Percentiles rank a stretch among this genome's conserved stretches.
Evolutionary conservation across 2,329 filamentous ascomycete genomes (phyloP).

Genomic region (Ophidiomyces ophidiicola): DNA sequence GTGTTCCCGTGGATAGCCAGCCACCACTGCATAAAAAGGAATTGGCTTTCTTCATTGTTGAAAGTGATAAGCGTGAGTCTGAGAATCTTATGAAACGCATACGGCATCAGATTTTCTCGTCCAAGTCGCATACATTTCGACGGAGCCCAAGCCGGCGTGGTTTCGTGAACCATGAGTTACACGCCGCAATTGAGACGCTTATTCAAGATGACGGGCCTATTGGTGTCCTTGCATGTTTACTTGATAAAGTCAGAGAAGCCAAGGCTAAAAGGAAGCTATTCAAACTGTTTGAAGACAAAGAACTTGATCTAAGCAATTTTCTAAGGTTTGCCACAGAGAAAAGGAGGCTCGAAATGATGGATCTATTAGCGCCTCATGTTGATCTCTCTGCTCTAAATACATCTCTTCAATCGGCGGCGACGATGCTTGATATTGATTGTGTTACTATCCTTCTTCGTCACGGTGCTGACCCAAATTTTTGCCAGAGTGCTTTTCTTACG

Average conservation of each 20-base stretch:
- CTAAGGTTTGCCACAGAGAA: conserved; percentile 13
- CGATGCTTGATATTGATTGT: conserved; percentile 13
- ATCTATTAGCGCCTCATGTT: conserved; percentile 13
- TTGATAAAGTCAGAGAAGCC: conserved; percentile 13
- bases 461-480: conserved; percentile 15
- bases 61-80: conserved; percentile 12
- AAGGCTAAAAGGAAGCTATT: conserved; percentile 13
- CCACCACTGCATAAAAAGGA: conserved; percentile 7
- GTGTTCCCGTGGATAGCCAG: conserved; percentile 10
- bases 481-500: conserved; percentile 12
- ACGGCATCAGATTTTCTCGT: conserved; percentile 15
- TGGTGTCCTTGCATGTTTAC: conserved; percentile 15
- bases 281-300: conserved; percentile 6
- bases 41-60: conserved; percentile 8
- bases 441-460: conserved; percentile 13
- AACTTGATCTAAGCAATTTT: conserved; percentile 10
- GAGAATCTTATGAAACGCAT: conserved; percentile 14
- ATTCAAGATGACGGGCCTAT: conserved; percentile 12
- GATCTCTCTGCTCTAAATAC: conserved; percentile 11
- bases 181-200: conserved; percentile 15
- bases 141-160: conserved; percentile 15
- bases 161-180: conserved; percentile 15
- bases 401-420: conserved; percentile 9
- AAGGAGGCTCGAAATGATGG: conserved; percentile 11
- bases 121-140: conserved; percentile 17